Evolutionary conservation across 2,329 filamentous ascomycete species (phyloP).

Genomic region (Diaporthe capsici): DNA sequence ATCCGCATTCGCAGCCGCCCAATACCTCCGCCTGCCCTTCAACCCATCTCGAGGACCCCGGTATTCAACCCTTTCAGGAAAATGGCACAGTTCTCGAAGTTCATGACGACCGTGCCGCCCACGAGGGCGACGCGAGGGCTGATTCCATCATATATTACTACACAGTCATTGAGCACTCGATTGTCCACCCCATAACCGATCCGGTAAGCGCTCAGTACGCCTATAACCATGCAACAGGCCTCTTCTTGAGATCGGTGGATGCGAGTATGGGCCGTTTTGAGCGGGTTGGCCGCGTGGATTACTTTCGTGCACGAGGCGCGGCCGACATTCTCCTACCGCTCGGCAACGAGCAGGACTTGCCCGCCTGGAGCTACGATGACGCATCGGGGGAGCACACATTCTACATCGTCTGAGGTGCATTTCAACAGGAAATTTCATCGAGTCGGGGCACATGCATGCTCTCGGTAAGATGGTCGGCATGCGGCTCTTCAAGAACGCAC

Average conservation of each 20-base stretch:
- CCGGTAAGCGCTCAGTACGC: no score
- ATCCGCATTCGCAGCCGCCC: not conserved
- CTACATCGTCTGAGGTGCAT: not conserved
- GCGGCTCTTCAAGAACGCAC: not conserved
- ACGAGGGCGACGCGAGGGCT: not conserved
- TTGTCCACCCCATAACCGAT: no score
- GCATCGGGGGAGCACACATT: not conserved
- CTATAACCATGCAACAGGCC: not conserved
- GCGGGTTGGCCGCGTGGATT: not conserved
- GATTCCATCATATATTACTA: not conserved
- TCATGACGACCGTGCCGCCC: not conserved
- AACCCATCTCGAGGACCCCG: not conserved
- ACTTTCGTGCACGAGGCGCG: not conserved
- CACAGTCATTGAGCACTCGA: not conserved
- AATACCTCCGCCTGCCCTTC: not conserved
- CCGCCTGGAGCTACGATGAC: not conserved
- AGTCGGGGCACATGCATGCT: not conserved
- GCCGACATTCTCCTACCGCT: not conserved
- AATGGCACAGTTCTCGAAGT: not conserved
- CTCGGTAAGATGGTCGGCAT: not conserved
- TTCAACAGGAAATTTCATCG: not conserved
- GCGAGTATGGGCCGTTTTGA: constrained; percentile 1
- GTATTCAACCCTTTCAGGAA: rapidly evolving
- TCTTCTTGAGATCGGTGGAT: not conserved
- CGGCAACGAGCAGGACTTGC: constrained; percentile 3